phyloP scores from a whole-genome alignment of 2,329 filamentous ascomycete genomes.

The Colletotrichum kahawae region DNA sequence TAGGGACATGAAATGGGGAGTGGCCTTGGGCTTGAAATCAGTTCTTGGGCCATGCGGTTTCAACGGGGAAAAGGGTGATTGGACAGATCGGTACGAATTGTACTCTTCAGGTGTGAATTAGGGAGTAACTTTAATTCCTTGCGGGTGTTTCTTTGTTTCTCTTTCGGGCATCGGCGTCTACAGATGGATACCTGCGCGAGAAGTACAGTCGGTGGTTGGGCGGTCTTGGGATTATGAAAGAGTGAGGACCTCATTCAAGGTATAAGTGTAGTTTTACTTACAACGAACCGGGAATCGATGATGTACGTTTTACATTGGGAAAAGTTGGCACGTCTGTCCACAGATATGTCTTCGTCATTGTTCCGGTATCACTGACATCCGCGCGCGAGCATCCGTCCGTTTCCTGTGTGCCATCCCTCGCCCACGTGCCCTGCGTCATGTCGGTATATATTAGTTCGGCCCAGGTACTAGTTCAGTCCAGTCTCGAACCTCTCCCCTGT shows the following conservation, averaged over 20 bases:
- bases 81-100: background rate
- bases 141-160: background rate
- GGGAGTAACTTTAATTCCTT: background rate
- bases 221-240: background rate
- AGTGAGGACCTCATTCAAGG: background rate
- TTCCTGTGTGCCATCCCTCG: background rate
- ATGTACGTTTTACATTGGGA: background rate
- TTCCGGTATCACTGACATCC: background rate
- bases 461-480: background rate
- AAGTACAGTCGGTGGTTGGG: background rate
- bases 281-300: background rate
- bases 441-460: background rate
- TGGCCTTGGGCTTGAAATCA: background rate
- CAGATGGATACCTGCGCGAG: slow-evolving; percentile 18
- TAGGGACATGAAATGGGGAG: slow-evolving; percentile 23
- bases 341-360: background rate
- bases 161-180: slow-evolving; percentile 16
- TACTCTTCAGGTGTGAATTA: slow-evolving; percentile 11
- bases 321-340: background rate
- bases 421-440: slow-evolving; percentile 2
- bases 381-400: background rate
- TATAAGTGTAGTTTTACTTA: slow-evolving; percentile 3
- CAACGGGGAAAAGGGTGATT: background rate
- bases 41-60: background rate
- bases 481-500: background rate